Base-by-base conservation (phyloP, 2,329 filamentous ascomycete genomes). In the Laburnicola sp. region DNA sequence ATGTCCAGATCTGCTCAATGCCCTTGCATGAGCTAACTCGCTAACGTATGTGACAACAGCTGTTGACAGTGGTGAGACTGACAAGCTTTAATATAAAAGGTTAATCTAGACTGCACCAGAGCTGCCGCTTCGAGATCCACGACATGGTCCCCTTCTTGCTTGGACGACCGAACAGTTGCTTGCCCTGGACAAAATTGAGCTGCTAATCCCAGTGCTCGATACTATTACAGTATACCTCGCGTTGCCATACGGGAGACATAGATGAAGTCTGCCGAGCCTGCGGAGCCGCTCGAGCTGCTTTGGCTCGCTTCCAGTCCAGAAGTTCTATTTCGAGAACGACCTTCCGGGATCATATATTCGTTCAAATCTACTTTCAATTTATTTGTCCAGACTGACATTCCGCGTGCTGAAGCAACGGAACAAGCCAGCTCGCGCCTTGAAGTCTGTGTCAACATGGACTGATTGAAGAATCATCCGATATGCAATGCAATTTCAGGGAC, bases 21-120 rank as follows among this genome's bases (percentile, higher is more conserved):
- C 65, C 62, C 64, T 64, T 67, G 65, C 66, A 68, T 63, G 32
- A 57, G 38, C 50, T 47, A 50, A 45, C 55, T 64, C 60, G 64
- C 63, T 62, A 63, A 65, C 26, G 45, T 62, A 60, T 51, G 64
- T 65, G 59, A 48, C 47, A 51, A 61, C 58, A 57, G 60, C 51
- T 50, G 53, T 54, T 52, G 53, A 51, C 55, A 44, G 56, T 50
- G 53, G 59, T 62, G 53, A 23, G 50, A 64, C 40, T 59, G 65
- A 71, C 67, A 73, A 69, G 69, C 69, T 68, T 72, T 71, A 72
- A 72, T 68, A 65, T 69, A 70, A 16, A 16, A 70, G 63, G 63
- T 71, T 71, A 73, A 73, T 71, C 60, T 71, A 65, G 53, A 58
- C 56, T 66, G 68, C 66, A 70, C 70, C 61, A 63, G 56, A 63